Base-by-base conservation (phyloP, 1,139 yeast species). In the Yamadazyma taylorii region DNA sequence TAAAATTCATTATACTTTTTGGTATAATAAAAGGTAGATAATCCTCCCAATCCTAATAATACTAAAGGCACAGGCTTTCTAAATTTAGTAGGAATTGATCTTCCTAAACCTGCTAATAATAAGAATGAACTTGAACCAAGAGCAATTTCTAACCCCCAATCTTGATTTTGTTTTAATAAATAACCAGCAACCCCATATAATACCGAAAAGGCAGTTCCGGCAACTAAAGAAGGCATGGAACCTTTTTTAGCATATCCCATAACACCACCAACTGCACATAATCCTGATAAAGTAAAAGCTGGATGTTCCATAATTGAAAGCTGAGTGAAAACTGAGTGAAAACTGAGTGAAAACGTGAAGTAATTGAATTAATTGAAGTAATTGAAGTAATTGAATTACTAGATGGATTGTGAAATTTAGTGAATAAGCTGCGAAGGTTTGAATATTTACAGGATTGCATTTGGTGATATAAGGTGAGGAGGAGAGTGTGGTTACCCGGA, bases 81-180 rank as follows among this genome's bases (percentile, higher is more conserved):
- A 58, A 82, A 81, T 11, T 58, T 50, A 14, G 78, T 67, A 28
- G 79, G 78, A 34, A 79, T 51, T 8, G 90, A 79, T 51, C 97
- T 75, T 15, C 79, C 75, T 13, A 84, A 50, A 8, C 94, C 90
- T 16, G 92, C 89, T 30, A 74, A 75, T 11, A 83, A 61, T 48
- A 89, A 70, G 10, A 84, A 55, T 1, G 79, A 53, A 16, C 95
- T 82, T 1, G 90, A 76, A 8, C 81, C 85, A 38, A 88, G 66
- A 1, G 96, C 96, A 30, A 85, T 56, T 56, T 86, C 92, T 47
- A 89, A 70, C 24, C 96, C 97, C 64, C 78, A 79, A 56, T 85
- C 88, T 42, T 79, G 81, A 56, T 87, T 86, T 42, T 81, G 67
- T 46, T 78, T 75, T 47, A 87, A 69, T 49, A 89, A 69, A 61